Conservation (phyloP, 371 early-diverging fungal species). For the Lichtheimia ornata region DNA sequence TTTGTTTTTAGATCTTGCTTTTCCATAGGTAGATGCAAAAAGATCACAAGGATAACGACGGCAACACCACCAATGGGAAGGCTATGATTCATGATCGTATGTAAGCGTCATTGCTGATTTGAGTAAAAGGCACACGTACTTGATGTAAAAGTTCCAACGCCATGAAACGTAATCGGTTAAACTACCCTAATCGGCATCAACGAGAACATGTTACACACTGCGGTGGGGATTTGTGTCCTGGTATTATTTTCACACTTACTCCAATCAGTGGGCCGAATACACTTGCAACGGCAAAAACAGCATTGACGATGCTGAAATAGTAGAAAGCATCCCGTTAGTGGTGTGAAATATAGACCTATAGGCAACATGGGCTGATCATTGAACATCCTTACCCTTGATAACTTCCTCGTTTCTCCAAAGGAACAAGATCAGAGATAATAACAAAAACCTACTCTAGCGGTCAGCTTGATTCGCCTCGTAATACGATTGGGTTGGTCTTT, state of each 20-base stretch:
- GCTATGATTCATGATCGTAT: conserved; percentile 18
- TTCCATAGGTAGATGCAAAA: conserved; percentile 29
- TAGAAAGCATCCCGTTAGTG: not conserved
- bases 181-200: conserved; percentile 27
- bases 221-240: not conserved
- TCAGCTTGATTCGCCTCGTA: not conserved
- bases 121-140: conserved; percentile 26
- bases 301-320: conserved; percentile 29
- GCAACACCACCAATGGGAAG: conserved; percentile 50
- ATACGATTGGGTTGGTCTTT: not conserved
- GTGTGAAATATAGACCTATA: not conserved
- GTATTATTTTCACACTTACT: conserved; percentile 20
- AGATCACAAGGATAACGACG: conserved; percentile 31
- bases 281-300: conserved; percentile 50
- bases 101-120: not conserved
- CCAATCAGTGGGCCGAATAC: conserved; percentile 52
- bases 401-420: conserved; percentile 55
- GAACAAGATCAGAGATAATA: conserved; percentile 64
- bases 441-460: conserved; percentile 41
- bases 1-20: conserved; percentile 34
- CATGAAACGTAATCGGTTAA: conserved; percentile 46
- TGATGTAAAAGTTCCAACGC: conserved; percentile 56
- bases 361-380: not conserved
- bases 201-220: not conserved
- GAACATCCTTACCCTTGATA: conserved; percentile 49